phyloP scores from a whole-genome alignment of 2,329 filamentous ascomycete species.

The Alternaria tenuissima region DNA sequence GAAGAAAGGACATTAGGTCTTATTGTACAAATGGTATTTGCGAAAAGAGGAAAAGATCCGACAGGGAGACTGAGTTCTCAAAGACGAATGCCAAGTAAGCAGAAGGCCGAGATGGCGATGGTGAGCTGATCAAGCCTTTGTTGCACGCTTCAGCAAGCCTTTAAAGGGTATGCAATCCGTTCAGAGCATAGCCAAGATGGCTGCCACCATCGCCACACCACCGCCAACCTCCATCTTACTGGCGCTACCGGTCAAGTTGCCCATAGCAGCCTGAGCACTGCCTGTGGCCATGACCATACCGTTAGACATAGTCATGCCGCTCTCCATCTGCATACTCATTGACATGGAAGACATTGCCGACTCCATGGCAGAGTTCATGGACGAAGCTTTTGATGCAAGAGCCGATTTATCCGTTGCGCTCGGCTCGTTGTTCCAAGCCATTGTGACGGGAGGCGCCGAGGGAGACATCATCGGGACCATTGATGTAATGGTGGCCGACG shows the following conservation, averaged over 20 bases:
- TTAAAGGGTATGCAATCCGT: neutral
- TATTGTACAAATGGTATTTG: neutral
- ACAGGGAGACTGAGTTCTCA: neutral
- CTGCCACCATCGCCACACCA: constrained; percentile 19
- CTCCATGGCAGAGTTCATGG: constrained; percentile 27
- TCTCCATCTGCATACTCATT: constrained; percentile 28
- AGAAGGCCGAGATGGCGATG: neutral
- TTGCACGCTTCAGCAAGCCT: neutral
- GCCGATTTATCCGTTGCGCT: neutral
- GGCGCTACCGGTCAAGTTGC: constrained; percentile 19
- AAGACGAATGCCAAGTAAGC: neutral
- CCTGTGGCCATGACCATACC: constrained; percentile 18
- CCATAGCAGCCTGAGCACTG: constrained; percentile 38
- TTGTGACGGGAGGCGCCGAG: constrained; percentile 20
- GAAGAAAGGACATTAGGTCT: neutral
- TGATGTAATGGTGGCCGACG: constrained; percentile 12
- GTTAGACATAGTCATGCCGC: constrained; percentile 49
- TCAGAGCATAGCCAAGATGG: constrained; percentile 20
- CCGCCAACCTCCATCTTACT: constrained; percentile 9
- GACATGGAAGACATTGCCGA: constrained; percentile 50
- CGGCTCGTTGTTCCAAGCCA: constrained; percentile 27
- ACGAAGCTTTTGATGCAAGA: neutral
- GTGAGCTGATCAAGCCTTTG: neutral
- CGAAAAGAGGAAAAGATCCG: neutral
- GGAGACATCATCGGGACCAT: constrained; percentile 20